These are phyloP conservation scores for Dryadomyces quercus-mongolicae DNA, from an alignment of 2,329 filamentous ascomycete species.

Conservation along the genomic window DNA sequence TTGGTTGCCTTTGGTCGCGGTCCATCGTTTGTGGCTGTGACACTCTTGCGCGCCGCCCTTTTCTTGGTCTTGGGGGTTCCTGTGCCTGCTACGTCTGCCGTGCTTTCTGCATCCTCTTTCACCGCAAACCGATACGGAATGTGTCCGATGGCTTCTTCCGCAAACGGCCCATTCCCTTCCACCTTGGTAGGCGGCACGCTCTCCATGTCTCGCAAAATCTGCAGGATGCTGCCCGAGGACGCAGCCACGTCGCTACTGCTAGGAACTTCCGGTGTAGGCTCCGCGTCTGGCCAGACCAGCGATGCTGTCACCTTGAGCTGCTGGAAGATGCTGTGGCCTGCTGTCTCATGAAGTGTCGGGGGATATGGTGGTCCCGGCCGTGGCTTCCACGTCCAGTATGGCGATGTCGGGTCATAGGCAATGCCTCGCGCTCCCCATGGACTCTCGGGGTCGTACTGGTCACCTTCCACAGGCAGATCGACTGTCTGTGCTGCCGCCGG, in stretches of 20 bases:
- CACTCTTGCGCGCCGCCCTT: not conserved
- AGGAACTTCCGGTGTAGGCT: not conserved
- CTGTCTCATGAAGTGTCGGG: not conserved
- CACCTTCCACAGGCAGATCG: not conserved
- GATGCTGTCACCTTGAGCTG: not conserved
- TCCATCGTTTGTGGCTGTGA: not conserved
- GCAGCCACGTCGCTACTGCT: not conserved
- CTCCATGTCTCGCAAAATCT: not conserved
- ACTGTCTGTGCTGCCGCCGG: not conserved
- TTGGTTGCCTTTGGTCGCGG: not conserved
- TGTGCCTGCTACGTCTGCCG: not conserved
- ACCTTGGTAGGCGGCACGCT: not conserved
- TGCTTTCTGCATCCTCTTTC: not conserved
- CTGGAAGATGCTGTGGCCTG: not conserved
- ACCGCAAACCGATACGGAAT: not conserved
- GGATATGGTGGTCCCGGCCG: not conserved
- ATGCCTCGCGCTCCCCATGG: constrained; percentile 9
- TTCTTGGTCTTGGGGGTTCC: not conserved
- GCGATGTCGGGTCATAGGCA: constrained; percentile 8
- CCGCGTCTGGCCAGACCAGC: not conserved
- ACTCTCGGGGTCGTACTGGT: constrained; percentile 7
- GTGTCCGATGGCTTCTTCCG: not conserved
- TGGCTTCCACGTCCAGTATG: not conserved
- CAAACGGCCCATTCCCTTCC: not conserved
- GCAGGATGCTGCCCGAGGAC: not conserved